phyloP scores from a whole-genome alignment of 306 rosid genomes.

The Trifolium dubium region DNA sequence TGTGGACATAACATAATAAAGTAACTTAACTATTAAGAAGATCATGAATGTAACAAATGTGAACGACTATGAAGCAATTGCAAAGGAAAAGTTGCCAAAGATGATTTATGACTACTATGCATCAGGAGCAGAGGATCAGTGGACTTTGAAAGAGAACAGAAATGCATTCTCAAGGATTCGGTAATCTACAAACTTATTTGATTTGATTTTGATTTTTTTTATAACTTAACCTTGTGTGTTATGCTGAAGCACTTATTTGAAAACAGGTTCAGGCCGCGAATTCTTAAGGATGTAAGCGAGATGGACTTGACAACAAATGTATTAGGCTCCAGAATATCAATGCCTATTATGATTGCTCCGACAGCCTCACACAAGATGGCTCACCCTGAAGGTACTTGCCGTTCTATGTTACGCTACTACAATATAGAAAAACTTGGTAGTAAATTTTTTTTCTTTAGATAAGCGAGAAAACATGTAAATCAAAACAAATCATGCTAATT shows the following conservation, averaged over 20 bases:
- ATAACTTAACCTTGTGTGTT: background rate
- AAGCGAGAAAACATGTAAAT: background rate
- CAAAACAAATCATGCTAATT: slow-evolving; percentile 11
- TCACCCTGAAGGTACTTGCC: slow-evolving; percentile 18
- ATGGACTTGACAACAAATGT: slow-evolving; percentile 82
- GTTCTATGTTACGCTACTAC: background rate
- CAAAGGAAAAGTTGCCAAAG: slow-evolving; percentile 88
- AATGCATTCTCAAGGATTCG: slow-evolving; percentile 88
- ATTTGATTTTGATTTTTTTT: background rate
- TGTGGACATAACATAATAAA: background rate
- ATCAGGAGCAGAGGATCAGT: slow-evolving; percentile 94
- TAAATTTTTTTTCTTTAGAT: too few relatives aligned
- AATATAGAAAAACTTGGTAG: background rate
- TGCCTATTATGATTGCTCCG: slow-evolving; percentile 56
- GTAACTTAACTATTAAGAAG: background rate
- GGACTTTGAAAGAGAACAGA: slow-evolving; percentile 84
- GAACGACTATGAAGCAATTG: slow-evolving; percentile 74
- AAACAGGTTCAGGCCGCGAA: slow-evolving; percentile 88
- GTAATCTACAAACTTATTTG: slow-evolving; percentile 44
- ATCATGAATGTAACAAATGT: slow-evolving; percentile 74
- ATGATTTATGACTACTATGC: slow-evolving; percentile 87
- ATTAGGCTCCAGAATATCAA: slow-evolving; percentile 81
- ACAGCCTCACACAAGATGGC: slow-evolving; percentile 83
- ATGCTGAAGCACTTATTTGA: background rate
- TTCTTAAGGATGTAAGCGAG: slow-evolving; percentile 87